These are phyloP conservation scores for Gynostemma pentaphyllum DNA, from an alignment of 306 rosid genomes.

Conservation along the genomic window DNA sequence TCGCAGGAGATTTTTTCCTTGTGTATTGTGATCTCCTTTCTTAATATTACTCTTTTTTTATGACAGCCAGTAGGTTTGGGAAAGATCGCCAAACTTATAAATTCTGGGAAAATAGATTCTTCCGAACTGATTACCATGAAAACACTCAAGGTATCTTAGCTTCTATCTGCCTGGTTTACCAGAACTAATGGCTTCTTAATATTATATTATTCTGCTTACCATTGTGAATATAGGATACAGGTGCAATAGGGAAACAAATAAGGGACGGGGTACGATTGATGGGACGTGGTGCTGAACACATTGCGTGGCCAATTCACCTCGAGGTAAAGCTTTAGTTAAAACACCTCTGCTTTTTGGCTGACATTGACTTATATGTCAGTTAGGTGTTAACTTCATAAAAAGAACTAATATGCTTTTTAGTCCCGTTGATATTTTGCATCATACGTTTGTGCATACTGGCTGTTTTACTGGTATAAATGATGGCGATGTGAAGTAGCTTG, in stretches of 20 bases:
- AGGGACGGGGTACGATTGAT: constrained; percentile 85
- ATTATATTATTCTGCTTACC: constrained; percentile 18
- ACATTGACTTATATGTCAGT: neutral
- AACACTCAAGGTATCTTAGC: constrained; percentile 67
- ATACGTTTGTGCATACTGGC: neutral
- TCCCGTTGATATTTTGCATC: neutral
- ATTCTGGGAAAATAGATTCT: constrained; percentile 83
- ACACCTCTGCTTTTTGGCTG: constrained; percentile 8
- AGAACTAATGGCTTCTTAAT: constrained; percentile 12
- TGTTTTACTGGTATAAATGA: neutral
- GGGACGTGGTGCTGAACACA: constrained; percentile 92
- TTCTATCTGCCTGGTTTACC: constrained; percentile 7
- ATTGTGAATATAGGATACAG: constrained; percentile 55
- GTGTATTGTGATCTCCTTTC: neutral
- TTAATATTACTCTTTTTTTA: neutral
- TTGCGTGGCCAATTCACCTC: constrained; percentile 83
- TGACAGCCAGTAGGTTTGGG: constrained; percentile 89
- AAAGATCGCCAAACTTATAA: constrained; percentile 67
- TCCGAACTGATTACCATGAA: constrained; percentile 87
- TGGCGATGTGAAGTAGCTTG: neutral
- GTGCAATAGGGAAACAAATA: constrained; percentile 84
- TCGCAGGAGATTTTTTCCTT: neutral
- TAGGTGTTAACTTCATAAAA: neutral
- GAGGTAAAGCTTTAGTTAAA: constrained; percentile 44
- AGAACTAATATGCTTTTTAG: neutral